Evolutionary conservation across 805 yeast genomes (phyloP), one percentile per base, ranked within the genome.

Genomic region (Suhomyces emberorum): DNA sequence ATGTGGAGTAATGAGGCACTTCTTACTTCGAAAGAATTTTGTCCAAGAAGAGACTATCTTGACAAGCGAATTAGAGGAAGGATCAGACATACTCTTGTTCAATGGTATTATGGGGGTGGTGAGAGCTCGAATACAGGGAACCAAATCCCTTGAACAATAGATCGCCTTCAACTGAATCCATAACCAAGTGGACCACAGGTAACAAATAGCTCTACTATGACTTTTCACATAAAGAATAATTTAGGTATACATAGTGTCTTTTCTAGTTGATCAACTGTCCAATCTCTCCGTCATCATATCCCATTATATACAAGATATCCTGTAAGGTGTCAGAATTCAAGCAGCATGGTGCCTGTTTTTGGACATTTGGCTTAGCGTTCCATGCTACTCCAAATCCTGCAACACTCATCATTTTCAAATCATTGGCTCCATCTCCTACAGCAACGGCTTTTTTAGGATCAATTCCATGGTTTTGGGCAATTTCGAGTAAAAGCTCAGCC

Each of bases 371-470:
- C 58, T 93, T 93, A 15, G 98, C 99, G 57, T 88, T 85, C 95
- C 96, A 93, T 0, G 98, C 98, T 36, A 93, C 71, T 15, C 98
- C 98, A 56, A 79, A 84, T 0, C 98, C 98, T 2, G 96, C 96
- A 10, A 63, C 77, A 2, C 68, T 74, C 98, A 93, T 93, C 88
- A 95, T 95, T 30, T 76, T 75, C 54, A 93, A 67, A 63, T 93
- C 99, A 53, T 93, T 93, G 16, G 98, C 96, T 25, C 99, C 99
- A 57, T 93, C 98, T 24, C 98, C 98, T 25, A 91, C 84, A 32
- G 96, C 96, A 30, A 85, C 81, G 1, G 82, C 81, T 3, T 69
- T 54, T 28, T 56, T 56, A 8, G 77, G 62, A 15, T 73, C 75
- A 23, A 84, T 65, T 8, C 59, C 59, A 45, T 79, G 81, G 27